Base-by-base conservation (phyloP, 2,329 filamentous ascomycete genomes). In the Sordariomycetes sp. region DNA sequence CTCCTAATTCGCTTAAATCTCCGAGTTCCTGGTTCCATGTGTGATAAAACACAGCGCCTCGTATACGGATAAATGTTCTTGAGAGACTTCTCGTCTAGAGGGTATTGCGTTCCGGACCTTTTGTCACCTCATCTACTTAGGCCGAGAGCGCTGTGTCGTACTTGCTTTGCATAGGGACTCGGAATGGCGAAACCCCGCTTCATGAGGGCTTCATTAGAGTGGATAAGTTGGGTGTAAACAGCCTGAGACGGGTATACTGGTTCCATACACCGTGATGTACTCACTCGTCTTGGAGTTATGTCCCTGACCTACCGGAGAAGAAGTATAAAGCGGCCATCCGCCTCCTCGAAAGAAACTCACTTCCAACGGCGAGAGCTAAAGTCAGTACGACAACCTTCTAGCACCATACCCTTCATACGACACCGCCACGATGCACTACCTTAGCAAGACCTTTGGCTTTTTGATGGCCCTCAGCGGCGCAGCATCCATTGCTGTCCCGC, bases 371-470 rank as follows among this genome's bases (percentile, higher is more conserved):
- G 24, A 50, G 45, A 50, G 20, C 20, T 22, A 20, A 50, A 20
- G n/a, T 13, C 45, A 50, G 45, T 50, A 8, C 20, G 45, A 22
- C 45, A 50, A 24, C 45, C 20, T 50, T 20, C n/a, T 22, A 12
- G 10, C 8, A 12, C 22, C 4, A 24, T 22, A 22, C n/a, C 20
- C 6, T 50, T 20, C 2, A 8, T 50, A 22, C 22, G 7, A 50
- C 22, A 50, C 45, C 45, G 22, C 17, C 22, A 50, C 45, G 6
- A 56, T 56, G 55, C 55, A 56, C 28, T 56, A 56, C 55, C 55
- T 52, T 35, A 56, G 55, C 55, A 56, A 56, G 48, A 56, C 55
- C 28, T 56, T 56, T 22, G 55, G 55, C 45, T 48, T 56, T 20
- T 48, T 56, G 10, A 56, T 52, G 55, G 32, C 52, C 55, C 35